phyloP scores from a whole-genome alignment of 2,329 filamentous ascomycete species.

The Penicillium nordicum region DNA sequence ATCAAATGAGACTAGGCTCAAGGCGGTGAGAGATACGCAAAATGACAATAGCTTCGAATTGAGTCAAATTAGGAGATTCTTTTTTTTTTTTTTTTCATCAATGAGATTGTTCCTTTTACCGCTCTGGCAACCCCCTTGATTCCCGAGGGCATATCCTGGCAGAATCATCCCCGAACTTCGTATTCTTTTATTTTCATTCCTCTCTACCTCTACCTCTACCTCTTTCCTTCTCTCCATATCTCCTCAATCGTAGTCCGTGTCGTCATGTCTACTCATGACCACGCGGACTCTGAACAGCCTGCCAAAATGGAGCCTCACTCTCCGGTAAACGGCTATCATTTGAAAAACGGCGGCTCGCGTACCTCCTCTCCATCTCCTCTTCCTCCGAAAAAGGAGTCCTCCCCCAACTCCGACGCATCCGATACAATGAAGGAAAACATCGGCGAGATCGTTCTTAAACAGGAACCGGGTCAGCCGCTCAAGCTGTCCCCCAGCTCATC shows the following conservation, averaged over 20 bases:
- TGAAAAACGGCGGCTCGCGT: conserved; percentile 19
- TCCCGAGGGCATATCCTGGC: background rate
- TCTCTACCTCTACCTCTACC: background rate
- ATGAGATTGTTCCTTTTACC: conserved; percentile 8
- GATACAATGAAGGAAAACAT: conserved; percentile 46
- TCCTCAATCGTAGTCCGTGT: conserved; percentile 28
- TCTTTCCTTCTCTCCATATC: background rate
- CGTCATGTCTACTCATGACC: conserved; percentile 44
- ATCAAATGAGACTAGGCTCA: background rate
- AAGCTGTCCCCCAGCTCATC: conserved; percentile 72
- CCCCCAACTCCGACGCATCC: conserved; percentile 25
- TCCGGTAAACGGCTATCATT: conserved; percentile 22
- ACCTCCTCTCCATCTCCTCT: conserved; percentile 13
- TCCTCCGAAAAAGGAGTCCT: conserved; percentile 16
- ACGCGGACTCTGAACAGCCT: conserved; percentile 38
- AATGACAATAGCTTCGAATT: conserved; percentile 12
- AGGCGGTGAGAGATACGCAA: conserved; percentile 9
- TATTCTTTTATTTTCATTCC: background rate
- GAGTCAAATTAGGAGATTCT: conserved; percentile 8
- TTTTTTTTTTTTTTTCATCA: background rate
- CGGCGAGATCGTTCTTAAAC: conserved; percentile 60
- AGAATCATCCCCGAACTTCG: conserved; percentile 6
- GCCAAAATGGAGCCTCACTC: conserved; percentile 23
- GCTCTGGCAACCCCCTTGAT: conserved; percentile 8
- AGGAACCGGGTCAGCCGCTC: conserved; percentile 63